Evolutionary conservation across 169 alveolate species (phyloP), one percentile per base, ranked within the genome.

Genomic region (Plasmodium vivax): DNA sequence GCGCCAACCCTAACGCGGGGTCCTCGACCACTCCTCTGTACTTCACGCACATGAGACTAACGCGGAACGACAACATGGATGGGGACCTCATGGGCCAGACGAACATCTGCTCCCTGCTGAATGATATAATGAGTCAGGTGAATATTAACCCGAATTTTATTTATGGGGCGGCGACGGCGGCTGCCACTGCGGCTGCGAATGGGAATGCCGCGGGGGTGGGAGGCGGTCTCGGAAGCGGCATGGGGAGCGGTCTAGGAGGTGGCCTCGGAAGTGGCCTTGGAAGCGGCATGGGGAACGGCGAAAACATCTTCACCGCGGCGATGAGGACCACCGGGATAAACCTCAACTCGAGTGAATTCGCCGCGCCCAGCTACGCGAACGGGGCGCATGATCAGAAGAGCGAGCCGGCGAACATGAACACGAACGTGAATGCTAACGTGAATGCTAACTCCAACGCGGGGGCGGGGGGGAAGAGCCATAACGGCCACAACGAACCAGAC

Each of bases 81-180:
- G 82, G 82, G 19, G 93, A 87, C 32, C 23, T 77, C 1, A 87
- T 87, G 93, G 87, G 93, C 4, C 93, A 87, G 62, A 87, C 72
- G 27, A 87, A 87, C 34, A 87, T 87, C 38, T 87, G 85, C 32
- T 75, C 85, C 27, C 14, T 87, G 68, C 71, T 87, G 14, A 87
- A 87, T 51, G 93, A 87, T 30, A 87, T 87, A 2, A 87, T 87
- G 93, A 87, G 93, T 77, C 93, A 87, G 68, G 93, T 87, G 6
- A 87, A 77, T 38, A 77, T 77, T 2, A 87, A 58, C 23, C 93
- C 93, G 8, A 87, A 75, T 38, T 74, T 87, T 75, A 71, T 87
- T 75, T 87, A 87, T 38, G 84, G 84, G 0, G 93, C 93, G 6
- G 93, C 93, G 34, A 58, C 80, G 6, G 82, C 92, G 6, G 92